Base-by-base conservation (phyloP, 257 asterid species). In the Ilex aquifolium region DNA sequence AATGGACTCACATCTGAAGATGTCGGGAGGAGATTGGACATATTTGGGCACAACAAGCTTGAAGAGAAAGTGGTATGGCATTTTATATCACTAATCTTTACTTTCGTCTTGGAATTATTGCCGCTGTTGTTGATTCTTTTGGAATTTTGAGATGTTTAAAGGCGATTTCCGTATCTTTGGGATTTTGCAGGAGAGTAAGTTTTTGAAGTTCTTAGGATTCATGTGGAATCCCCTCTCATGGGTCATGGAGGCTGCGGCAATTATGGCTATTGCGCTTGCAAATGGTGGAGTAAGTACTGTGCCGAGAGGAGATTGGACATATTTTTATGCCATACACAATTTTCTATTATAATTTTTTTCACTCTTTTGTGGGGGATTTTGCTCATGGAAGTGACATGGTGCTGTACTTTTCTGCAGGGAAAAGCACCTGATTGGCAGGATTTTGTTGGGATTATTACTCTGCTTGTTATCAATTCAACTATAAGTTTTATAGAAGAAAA, bases 201-300 rank as follows among this genome's bases (percentile, higher is more conserved):
- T 65, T 42, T 61, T 65, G 62, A 65, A 65, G 63, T 56, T 65
- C 42, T 65, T 65, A 40, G 69, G 69, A 30, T 65, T 65, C 44
- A 65, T 65, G 69, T 65, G 69, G 69, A 65, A 65, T 31, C 69
- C 69, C 17, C 61, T 65, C 29, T 65, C 69, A 31, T 65, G 69
- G 69, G 69, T 65, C 62, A 65, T 65, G 69, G 69, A 65, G 48
- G 69, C 69, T 56, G 69, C 69, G 31, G 62, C 69, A 6, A 44
- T 65, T 29, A 65, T 65, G 69, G 69, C 69, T n/a, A 65, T 65
- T 65, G 69, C 69, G 32, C 69, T 65, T 29, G 69, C 69, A 27
- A 56, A 65, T 56, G 69, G 62, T 40, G 69, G 62, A 42, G 69
- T 65, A 13, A 65, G 69, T 21, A 21, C 27, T 21, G 0, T 21